These are phyloP conservation scores for Colletotrichum sp. DNA, from an alignment of 2,329 filamentous ascomycete species.

Conservation along the genomic window DNA sequence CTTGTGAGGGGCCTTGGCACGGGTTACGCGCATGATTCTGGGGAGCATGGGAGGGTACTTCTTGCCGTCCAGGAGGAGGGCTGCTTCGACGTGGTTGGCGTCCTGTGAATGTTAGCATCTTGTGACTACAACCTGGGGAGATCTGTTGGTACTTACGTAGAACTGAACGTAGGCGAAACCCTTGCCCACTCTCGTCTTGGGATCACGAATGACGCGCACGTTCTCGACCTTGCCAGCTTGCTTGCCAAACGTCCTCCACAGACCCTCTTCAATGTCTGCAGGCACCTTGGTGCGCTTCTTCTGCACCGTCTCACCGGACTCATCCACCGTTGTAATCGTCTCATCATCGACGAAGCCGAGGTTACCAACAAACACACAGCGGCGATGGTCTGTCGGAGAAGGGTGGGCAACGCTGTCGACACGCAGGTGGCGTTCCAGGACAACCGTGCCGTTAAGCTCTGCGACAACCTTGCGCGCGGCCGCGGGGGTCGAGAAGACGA, in stretches of 20 bases:
- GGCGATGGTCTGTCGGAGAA: conserved; percentile 78
- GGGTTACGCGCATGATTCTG: conserved; percentile 81
- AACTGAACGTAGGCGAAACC: conserved; percentile 99
- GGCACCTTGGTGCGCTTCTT: conserved; percentile 78
- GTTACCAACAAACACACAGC: conserved; percentile 96
- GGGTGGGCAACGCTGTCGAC: conserved; percentile 93
- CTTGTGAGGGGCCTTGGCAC: conserved; percentile 78
- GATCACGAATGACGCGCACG: conserved; percentile 89
- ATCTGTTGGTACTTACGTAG: conserved; percentile 54
- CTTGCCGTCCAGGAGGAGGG: conserved; percentile 86
- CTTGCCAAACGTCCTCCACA: conserved; percentile 82
- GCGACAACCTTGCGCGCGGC: conserved; percentile 79
- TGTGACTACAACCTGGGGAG: neutral
- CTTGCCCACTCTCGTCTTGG: conserved; percentile 91
- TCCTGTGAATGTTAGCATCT: conserved; percentile 54
- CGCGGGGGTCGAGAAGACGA: conserved; percentile 78
- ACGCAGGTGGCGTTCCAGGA: conserved; percentile 87
- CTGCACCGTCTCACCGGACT: conserved; percentile 69
- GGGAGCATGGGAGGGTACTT: conserved; percentile 96
- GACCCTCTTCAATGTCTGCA: conserved; percentile 88
- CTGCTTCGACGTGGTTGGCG: conserved; percentile 87
- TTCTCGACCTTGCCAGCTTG: conserved; percentile 84
- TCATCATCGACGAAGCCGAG: conserved; percentile 96
- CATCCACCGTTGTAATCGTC: conserved; percentile 68
- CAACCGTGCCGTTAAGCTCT: conserved; percentile 80